Percentiles rank a stretch among this genome's conserved stretches.
These are phyloP conservation scores for Metarhizium guizhouense DNA, from an alignment of 2,329 filamentous ascomycete species.

Conservation along the genomic window DNA sequence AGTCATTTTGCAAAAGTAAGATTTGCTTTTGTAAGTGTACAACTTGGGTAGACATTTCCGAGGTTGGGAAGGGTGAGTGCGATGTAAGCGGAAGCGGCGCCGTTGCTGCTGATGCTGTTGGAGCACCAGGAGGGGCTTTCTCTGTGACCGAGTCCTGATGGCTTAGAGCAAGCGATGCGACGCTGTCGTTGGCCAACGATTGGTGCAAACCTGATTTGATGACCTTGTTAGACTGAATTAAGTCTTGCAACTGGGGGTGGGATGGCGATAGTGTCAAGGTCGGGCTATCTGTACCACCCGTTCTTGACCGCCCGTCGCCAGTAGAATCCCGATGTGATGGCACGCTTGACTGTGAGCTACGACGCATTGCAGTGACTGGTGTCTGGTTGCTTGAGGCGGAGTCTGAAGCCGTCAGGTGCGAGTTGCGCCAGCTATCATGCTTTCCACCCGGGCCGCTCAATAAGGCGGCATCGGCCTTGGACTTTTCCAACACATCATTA, in stretches of 20 bases:
- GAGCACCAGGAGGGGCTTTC: conserved; percentile 17
- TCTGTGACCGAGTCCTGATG: conserved; percentile 39
- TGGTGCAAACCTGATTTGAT: conserved; percentile 48
- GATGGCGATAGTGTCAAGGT: conserved; percentile 42
- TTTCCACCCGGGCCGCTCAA: conserved; percentile 28
- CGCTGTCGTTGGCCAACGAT: conserved; percentile 48
- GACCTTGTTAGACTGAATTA: conserved; percentile 50
- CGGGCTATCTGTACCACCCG: conserved; percentile 48
- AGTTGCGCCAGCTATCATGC: conserved; percentile 42
- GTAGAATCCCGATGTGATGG: conserved; percentile 40
- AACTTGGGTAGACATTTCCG: conserved; percentile 29
- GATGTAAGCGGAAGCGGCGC: conserved; percentile 18
- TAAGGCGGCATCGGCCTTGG: conserved; percentile 28
- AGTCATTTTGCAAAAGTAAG: conserved; percentile 68
- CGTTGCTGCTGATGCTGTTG: neutral
- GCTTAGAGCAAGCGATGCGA: conserved; percentile 42
- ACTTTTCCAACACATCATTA: conserved; percentile 22
- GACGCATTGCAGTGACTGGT: conserved; percentile 27
- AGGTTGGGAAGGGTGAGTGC: conserved; percentile 19
- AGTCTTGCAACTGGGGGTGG: conserved; percentile 49
- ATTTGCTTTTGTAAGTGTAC: conserved; percentile 62
- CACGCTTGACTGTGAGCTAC: conserved; percentile 41
- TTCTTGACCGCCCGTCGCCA: conserved; percentile 27
- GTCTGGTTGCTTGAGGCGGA: conserved; percentile 30
- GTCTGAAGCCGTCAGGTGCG: conserved; percentile 40